Evolutionary conservation across 2,329 filamentous ascomycete species (phyloP).

Genomic region (Curvularia sp.): DNA sequence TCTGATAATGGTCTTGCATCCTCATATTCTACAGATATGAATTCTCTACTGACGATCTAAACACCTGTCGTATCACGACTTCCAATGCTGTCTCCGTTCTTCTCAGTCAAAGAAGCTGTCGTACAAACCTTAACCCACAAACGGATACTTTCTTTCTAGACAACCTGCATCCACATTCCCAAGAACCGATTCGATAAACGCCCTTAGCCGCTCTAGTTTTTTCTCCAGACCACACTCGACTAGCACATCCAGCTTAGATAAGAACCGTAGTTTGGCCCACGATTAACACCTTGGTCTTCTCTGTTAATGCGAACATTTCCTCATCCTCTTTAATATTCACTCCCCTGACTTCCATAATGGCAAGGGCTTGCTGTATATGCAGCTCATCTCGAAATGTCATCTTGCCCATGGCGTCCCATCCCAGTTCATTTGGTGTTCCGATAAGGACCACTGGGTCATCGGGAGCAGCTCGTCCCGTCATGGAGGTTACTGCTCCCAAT

Average conservation of each 20-base stretch:
- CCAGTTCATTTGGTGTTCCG: slow-evolving; percentile 25
- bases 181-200: neutral
- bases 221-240: neutral
- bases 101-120: neutral
- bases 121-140: neutral
- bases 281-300: slow-evolving; percentile 23
- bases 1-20: neutral
- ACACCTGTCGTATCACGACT: neutral
- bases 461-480: slow-evolving; percentile 17
- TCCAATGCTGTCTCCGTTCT: neutral
- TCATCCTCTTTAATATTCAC: slow-evolving; percentile 33
- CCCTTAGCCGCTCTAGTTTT: neutral
- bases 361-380: slow-evolving; percentile 33
- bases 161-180: neutral
- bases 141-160: neutral
- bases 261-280: slow-evolving; percentile 17
- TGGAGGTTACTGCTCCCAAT: slow-evolving; percentile 25
- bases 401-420: slow-evolving; percentile 32
- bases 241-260: neutral
- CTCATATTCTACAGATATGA: neutral
- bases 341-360: slow-evolving; percentile 23
- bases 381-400: slow-evolving; percentile 35
- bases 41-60: neutral
- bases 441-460: slow-evolving; percentile 31
- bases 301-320: slow-evolving; percentile 26